Evolutionary conservation across 805 yeast genomes (phyloP).

Genomic region (Suhomyces faveliae): DNA sequence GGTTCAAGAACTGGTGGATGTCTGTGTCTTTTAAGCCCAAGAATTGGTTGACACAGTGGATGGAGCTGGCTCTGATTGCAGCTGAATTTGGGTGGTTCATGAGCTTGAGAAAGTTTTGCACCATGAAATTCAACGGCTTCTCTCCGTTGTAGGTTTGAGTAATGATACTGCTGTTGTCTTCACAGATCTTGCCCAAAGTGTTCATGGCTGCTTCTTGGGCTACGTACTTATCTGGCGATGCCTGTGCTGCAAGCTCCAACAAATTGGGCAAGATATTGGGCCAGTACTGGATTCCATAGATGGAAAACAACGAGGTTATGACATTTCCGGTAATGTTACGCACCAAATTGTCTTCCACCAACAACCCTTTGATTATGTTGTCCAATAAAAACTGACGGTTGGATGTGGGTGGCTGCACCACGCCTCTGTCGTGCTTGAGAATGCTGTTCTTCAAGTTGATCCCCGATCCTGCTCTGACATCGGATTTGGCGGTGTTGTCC

Average conservation of each 20-base stretch:
- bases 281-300: slow-evolving; percentile 70
- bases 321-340: slow-evolving; percentile 90
- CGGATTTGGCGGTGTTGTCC: slow-evolving; percentile 47
- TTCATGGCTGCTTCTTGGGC: slow-evolving; percentile 75
- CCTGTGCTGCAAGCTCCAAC: slow-evolving; percentile 52
- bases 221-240: slow-evolving; percentile 7
- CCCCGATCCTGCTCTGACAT: slow-evolving; percentile 86
- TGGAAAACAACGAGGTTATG: slow-evolving; percentile 73
- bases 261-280: slow-evolving; percentile 70
- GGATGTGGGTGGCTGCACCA: slow-evolving; percentile 4
- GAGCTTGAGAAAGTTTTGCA: slow-evolving; percentile 62
- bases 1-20: slow-evolving; percentile 63
- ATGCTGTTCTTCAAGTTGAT: slow-evolving; percentile 76
- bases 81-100: slow-evolving; percentile 37
- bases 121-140: slow-evolving; percentile 65
- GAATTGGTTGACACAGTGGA: slow-evolving; percentile 75
- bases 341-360: slow-evolving; percentile 57
- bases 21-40: slow-evolving; percentile 68
- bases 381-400: slow-evolving; percentile 37
- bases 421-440: slow-evolving; percentile 27
- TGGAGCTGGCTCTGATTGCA: slow-evolving; percentile 56
- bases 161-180: slow-evolving; percentile 69
- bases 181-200: slow-evolving; percentile 85
- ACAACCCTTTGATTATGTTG: slow-evolving; percentile 54
- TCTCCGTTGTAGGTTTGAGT: slow-evolving; percentile 65